Evolutionary conservation across 371 early-diverging fungal species (phyloP).

Genomic region (Mortierella sp.): DNA sequence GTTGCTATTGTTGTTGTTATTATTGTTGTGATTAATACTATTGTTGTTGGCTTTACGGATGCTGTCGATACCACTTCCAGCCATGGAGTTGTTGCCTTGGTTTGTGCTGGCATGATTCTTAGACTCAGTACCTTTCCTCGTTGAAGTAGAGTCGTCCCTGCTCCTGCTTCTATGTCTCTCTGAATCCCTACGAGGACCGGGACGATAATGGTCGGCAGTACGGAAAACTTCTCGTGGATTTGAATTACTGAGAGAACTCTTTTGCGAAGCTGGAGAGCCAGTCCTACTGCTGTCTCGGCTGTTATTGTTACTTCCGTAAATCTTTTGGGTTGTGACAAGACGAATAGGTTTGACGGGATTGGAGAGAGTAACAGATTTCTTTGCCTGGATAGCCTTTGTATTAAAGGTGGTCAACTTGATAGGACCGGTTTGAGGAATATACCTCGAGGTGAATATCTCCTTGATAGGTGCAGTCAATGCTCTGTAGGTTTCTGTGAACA

Average conservation of each 20-base stretch:
- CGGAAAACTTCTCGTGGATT: background rate
- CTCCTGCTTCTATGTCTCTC: background rate
- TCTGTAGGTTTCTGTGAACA: constrained; percentile 43
- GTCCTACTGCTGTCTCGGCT: background rate
- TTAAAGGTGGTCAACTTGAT: constrained; percentile 38
- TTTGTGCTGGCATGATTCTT: background rate
- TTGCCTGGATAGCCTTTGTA: constrained; percentile 1
- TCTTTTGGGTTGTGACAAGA: constrained; percentile 7
- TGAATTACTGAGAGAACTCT: background rate
- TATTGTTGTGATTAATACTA: background rate
- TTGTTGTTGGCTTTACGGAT: background rate
- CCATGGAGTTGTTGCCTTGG: background rate
- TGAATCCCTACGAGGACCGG: background rate
- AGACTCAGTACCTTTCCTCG: background rate
- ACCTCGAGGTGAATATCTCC: constrained; percentile 45
- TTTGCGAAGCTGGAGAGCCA: background rate
- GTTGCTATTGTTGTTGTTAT: constrained; percentile 1
- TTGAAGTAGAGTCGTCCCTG: background rate
- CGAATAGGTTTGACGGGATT: background rate
- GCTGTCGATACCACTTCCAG: constrained; percentile 16
- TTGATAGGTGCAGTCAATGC: constrained; percentile 37
- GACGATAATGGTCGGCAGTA: constrained; percentile 5
- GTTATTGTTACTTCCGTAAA: background rate
- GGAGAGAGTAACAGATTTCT: background rate
- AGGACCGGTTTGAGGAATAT: constrained; percentile 22